Percentiles rank a stretch among this genome's conserved stretches.
Conservation (phyloP, 306 rosid genomes). For the Begonia loranthoides region DNA sequence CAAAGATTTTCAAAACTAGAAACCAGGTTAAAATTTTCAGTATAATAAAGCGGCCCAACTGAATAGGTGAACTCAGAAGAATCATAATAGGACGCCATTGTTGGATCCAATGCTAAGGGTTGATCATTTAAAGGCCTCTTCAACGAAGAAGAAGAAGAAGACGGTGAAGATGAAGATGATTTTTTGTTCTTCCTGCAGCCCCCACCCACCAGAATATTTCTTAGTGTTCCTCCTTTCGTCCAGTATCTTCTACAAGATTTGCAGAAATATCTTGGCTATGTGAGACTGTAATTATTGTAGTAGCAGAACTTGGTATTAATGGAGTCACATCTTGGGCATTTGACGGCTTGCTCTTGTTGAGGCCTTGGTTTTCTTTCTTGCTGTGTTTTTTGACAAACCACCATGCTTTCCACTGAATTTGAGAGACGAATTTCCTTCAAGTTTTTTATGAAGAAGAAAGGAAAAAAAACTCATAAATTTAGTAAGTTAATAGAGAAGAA, state of each 20-base stretch:
- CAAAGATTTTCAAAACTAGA: not conserved
- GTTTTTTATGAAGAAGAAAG: not conserved
- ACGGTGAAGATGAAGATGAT: slow-evolving; percentile 15
- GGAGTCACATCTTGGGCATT: slow-evolving; percentile 91
- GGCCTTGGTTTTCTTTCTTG: slow-evolving; percentile 20
- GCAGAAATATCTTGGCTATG: slow-evolving; percentile 94
- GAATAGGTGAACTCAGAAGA: slow-evolving; percentile 1
- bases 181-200: slow-evolving; percentile 78
- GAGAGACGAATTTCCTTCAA: not conserved
- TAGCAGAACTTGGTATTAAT: slow-evolving; percentile 89
- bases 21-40: not conserved
- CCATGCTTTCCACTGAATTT: slow-evolving; percentile 6
- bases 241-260: slow-evolving; percentile 94
- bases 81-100: slow-evolving; percentile 6
- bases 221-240: slow-evolving; percentile 89
- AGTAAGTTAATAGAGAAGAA: not conserved
- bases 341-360: slow-evolving; percentile 26
- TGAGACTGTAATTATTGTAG: slow-evolving; percentile 90
- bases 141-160: slow-evolving; percentile 3
- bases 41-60: not conserved
- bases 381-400: slow-evolving; percentile 14
- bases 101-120: not conserved
- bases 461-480: not conserved
- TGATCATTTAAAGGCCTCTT: slow-evolving; percentile 5
- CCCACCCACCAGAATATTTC: slow-evolving; percentile 90